Conservation (phyloP, 805 yeast genomes). For the Cyberlindnera maritima region DNA sequence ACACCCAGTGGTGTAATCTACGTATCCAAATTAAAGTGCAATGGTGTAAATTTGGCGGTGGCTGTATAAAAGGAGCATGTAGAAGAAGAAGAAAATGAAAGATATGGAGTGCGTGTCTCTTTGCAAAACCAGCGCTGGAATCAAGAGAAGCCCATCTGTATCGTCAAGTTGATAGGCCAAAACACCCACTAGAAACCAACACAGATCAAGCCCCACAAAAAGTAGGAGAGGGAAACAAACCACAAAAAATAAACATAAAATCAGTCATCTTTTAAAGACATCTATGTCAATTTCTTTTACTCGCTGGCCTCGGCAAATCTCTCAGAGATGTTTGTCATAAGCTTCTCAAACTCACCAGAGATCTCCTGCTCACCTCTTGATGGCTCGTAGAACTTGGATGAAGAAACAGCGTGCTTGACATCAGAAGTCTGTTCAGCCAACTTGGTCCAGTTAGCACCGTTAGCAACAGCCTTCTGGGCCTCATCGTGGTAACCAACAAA, state of each 20-base stretch:
- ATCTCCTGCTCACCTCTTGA: conserved; percentile 82
- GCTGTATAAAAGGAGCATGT: neutral
- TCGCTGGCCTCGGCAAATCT: conserved; percentile 95
- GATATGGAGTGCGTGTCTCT: neutral
- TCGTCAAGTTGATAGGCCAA: too few species aligned
- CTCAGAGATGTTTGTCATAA: conserved; percentile 75
- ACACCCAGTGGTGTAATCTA: too few species aligned
- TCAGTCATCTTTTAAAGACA: too few species aligned
- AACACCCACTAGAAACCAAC: too few species aligned
- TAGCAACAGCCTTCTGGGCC: conserved; percentile 94
- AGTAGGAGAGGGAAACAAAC: too few species aligned
- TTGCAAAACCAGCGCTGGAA: too few species aligned
- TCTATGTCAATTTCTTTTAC: conserved; percentile 38
- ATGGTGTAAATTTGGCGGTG: neutral
- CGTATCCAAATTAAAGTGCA: neutral
- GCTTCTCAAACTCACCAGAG: conserved; percentile 70
- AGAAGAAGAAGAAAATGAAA: too few species aligned
- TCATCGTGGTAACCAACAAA: conserved; percentile 91
- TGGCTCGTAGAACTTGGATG: conserved; percentile 96
- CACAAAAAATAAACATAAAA: too few species aligned
- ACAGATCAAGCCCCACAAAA: too few species aligned
- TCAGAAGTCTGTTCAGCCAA: conserved; percentile 86
- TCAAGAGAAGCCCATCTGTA: too few species aligned
- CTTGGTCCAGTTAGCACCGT: conserved; percentile 94
- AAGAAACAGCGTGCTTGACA: conserved; percentile 89